These are phyloP conservation scores for Clarireedia monteithiana DNA, from an alignment of 2,329 filamentous ascomycete species.

Conservation along the genomic window DNA sequence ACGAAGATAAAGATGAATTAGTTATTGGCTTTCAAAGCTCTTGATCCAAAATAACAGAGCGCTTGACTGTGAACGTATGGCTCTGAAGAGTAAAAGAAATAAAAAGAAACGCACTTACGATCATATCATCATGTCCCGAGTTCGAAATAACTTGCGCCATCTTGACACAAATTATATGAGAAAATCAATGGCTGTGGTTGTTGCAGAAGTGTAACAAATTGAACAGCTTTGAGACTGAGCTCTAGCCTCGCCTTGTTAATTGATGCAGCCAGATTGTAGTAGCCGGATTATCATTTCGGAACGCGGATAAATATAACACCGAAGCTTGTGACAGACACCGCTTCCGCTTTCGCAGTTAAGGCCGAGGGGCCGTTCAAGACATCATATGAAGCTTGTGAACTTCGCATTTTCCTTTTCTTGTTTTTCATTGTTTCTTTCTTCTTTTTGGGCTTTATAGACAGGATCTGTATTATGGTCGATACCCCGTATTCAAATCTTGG, in stretches of 20 bases:
- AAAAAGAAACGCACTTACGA: conserved; percentile 51
- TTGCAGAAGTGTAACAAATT: background rate
- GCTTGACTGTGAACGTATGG: background rate
- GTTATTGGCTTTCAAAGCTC: background rate
- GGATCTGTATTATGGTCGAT: no score
- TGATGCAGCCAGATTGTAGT: conserved; percentile 9
- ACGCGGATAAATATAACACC: background rate
- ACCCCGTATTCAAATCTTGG: no score
- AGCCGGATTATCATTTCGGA: background rate
- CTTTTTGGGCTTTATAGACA: no score
- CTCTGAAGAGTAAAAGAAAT: background rate
- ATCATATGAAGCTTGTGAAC: no score
- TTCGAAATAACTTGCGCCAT: conserved; percentile 76
- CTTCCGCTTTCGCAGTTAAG: no score
- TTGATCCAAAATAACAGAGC: background rate
- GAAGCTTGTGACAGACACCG: background rate
- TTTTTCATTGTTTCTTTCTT: no score
- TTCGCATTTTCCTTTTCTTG: background rate
- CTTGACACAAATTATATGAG: conserved; percentile 14
- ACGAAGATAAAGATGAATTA: conserved; percentile 2
- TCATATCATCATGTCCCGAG: conserved; percentile 97
- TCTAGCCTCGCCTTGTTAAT: background rate
- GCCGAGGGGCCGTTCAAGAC: no score
- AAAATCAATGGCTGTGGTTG: conserved; percentile 3
- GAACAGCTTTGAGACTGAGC: background rate